Conservation (phyloP, 75 land plant species). For the Pseudotsuga menziesii region DNA sequence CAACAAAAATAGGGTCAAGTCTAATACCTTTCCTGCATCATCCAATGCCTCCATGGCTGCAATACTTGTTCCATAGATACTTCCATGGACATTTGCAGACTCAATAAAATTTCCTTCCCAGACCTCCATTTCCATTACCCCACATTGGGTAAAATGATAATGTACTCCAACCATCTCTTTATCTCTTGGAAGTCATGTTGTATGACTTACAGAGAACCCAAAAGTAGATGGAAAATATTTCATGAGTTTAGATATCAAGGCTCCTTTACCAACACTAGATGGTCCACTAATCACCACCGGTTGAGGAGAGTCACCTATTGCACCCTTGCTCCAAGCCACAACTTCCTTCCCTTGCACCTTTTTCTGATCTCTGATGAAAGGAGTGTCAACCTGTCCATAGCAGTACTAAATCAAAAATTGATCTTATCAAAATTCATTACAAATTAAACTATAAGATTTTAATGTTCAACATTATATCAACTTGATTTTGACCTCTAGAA, state of each 20-base stretch:
- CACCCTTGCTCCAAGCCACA: slow-evolving; percentile 87
- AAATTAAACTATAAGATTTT: neutral
- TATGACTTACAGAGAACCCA: slow-evolving; percentile 97
- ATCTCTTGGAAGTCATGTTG: slow-evolving; percentile 81
- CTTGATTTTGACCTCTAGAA: slow-evolving; percentile 62
- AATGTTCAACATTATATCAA: neutral
- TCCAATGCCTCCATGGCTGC: slow-evolving; percentile 88
- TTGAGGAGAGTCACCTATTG: slow-evolving; percentile 36
- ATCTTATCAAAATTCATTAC: neutral
- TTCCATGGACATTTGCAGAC: slow-evolving; percentile 88
- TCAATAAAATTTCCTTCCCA: slow-evolving; percentile 86
- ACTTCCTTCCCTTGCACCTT: slow-evolving; percentile 40
- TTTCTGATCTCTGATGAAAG: slow-evolving; percentile 51
- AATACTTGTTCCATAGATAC: slow-evolving; percentile 92
- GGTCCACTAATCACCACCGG: slow-evolving; percentile 95
- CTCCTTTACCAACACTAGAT: slow-evolving; percentile 97
- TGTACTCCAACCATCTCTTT: slow-evolving; percentile 80
- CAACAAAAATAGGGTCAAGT: neutral
- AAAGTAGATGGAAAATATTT: slow-evolving; percentile 75
- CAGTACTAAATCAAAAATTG: neutral
- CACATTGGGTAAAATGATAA: slow-evolving; percentile 74
- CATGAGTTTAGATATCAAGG: slow-evolving; percentile 84
- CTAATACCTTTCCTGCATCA: slow-evolving; percentile 79
- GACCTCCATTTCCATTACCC: slow-evolving; percentile 74
- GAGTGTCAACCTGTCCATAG: slow-evolving; percentile 56